Conservation (phyloP, 129 eudicot genomes). For the Erigeron canadensis region DNA sequence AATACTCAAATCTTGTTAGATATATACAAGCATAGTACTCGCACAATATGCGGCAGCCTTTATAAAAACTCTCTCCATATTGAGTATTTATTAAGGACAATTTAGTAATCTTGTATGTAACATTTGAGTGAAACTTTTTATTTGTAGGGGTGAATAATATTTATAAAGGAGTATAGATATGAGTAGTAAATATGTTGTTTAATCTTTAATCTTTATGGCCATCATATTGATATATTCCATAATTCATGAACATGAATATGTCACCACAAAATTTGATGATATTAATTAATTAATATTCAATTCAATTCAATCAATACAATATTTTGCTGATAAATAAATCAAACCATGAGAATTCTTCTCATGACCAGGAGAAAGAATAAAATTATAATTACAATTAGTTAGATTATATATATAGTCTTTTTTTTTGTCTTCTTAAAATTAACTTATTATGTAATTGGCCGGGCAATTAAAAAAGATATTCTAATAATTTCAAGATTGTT, state of each 20-base stretch:
- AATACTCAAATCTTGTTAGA: too few species aligned
- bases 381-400: constrained; percentile 41
- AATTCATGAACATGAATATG: constrained; percentile 8
- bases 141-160: too few species aligned
- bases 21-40: too few species aligned
- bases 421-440: constrained; percentile 1
- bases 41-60: too few species aligned
- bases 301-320: constrained; percentile 21
- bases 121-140: too few species aligned
- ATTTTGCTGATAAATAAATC: constrained; percentile 19
- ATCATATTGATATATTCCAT: too few species aligned
- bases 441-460: constrained; percentile 18
- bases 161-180: too few species aligned
- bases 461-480: background rate
- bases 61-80: too few species aligned
- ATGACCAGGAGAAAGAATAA: constrained; percentile 21
- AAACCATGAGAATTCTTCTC: constrained; percentile 30
- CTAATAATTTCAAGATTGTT: constrained; percentile 39
- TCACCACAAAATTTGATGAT: background rate
- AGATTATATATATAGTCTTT: background rate
- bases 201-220: too few species aligned
- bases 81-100: too few species aligned
- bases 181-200: constrained; percentile 21
- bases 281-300: background rate
- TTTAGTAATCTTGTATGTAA: too few species aligned